Base-by-base conservation (phyloP, 345 rosid species). In the Dipteronia sinensis region DNA sequence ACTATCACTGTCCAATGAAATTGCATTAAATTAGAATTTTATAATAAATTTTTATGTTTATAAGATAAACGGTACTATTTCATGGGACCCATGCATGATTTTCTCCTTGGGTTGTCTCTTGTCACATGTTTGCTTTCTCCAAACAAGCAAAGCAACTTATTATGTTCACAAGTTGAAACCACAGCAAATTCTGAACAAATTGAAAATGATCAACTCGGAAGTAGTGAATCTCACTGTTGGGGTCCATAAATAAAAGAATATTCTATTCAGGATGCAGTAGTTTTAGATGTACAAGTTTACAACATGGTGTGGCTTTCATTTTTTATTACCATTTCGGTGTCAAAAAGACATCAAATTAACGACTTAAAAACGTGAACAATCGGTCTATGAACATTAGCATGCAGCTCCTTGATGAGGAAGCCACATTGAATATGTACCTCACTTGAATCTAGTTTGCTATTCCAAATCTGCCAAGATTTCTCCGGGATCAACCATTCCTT, bases 161-260 rank as follows among this genome's bases (percentile, higher is more conserved):
- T 2, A 34, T 38, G 5, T 53, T 29, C 62, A 29, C 3, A 29
- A 51, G 16, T 25, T 25, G 22, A 70, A 49, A 13, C 34, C 34
- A 22, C 34, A 4, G 38, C 11, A 5, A 22, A 69, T 47, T 49
- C 20, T 47, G n/a, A 69, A 69, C 40, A 49, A 47, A 70, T 15
- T 16, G 0, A 10, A 29, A 71, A 53, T 9, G n/a, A 51, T 34
- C 23, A 46, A 69, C 20, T 15, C 16, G 4, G 2, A 7, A 69
- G 7, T 38, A 38, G 15, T 12, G 16, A 47, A 6, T 7, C 31
- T 13, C 10, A 62, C 0, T 17, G 10, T 20, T 63, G 20, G 61
- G 27, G 1, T 69, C 70, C 10, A 66, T 65, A 66, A 80, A 83
- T 84, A 47, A 82, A 82, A 69, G 82, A 85, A 82, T 78, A 78